Evolutionary conservation across 805 yeast genomes (phyloP).

Genomic region (Yarrowia sp.): DNA sequence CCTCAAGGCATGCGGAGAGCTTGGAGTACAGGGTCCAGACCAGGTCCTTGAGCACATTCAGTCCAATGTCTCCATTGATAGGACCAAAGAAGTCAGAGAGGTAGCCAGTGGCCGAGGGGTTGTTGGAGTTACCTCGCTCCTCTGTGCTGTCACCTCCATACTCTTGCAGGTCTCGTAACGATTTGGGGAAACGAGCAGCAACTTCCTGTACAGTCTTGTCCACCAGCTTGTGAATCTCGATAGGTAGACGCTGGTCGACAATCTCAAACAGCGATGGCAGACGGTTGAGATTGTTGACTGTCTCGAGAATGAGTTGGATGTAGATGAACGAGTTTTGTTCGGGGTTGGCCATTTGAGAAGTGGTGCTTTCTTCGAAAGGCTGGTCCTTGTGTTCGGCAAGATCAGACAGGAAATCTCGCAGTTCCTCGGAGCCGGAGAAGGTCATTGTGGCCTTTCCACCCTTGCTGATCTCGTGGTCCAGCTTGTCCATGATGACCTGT

Average conservation of each 20-base stretch:
- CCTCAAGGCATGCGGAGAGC: conserved; percentile 68
- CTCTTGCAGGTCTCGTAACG: conserved; percentile 46
- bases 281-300: conserved; percentile 66
- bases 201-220: conserved; percentile 70
- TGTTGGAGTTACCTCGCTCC: conserved; percentile 6
- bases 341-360: conserved; percentile 51
- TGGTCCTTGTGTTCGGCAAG: conserved; percentile 26
- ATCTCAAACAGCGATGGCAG: conserved; percentile 64
- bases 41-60: conserved; percentile 68
- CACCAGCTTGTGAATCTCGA: conserved; percentile 69
- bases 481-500: conserved; percentile 45
- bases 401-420: conserved; percentile 43
- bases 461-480: conserved; percentile 42
- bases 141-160: conserved; percentile 17
- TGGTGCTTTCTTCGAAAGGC: conserved; percentile 42
- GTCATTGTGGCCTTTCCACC: conserved; percentile 42
- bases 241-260: conserved; percentile 60
- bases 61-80: conserved; percentile 54
- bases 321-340: conserved; percentile 61
- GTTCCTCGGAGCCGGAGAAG: conserved; percentile 43
- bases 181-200: conserved; percentile 60
- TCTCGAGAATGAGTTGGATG: conserved; percentile 59
- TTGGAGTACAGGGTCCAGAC: conserved; percentile 74
- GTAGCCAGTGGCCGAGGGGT: conserved; percentile 16
- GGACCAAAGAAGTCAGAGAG: conserved; percentile 30